Base-by-base conservation (phyloP, 202 grass and related monocot genomes). In the Setaria viridis region DNA sequence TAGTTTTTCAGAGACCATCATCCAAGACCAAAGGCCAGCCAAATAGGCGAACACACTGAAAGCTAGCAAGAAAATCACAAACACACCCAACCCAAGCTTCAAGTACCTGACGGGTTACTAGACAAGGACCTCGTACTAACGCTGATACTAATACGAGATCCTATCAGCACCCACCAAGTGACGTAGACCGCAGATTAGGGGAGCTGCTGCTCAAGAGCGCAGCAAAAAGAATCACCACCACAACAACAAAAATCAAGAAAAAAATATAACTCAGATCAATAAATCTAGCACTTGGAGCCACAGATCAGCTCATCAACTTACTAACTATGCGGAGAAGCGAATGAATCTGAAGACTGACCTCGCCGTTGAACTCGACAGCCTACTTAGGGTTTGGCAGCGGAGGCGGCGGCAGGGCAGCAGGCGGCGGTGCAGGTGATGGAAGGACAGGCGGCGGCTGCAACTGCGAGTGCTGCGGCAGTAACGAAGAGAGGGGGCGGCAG, bases 151-250 rank as follows among this genome's bases (percentile, higher is more conserved):
- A 11, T 77, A 86, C 54, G 82, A 94, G 87, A 97, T 92, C 89
- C 91, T 94, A 94, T 79, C 87, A 92, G 8, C 2, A 46, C 7
- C 91, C 87, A 97, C 85, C 94, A 21, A 56, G 87, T 81, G 67
- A 82, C 47, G 21, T 76, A 35, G 56, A 78, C 32, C 60, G 60
- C 60, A 33, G 29, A 33, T 33, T 14, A 32, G 59, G 58, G 1
- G 59, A 60, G 58, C n/a, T 62, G 25, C 59, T 4, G 59, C 59
- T 62, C 59, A 62, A 62, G 59, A 13, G 12, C 12, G 59, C 21
- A 62, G 59, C 25, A 62, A 62, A 62, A 30, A 30, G 13, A 62
- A 30, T 32, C 29, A 7, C 29, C 60, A 6, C 29, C 0, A 2
- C 11, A 6, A 66, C 63, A 6, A 66, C 32, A 66, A 14, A 37